Evolutionary conservation across 2,329 filamentous ascomycete species (phyloP).

Genomic region (Nigrospora osmanthi): DNA sequence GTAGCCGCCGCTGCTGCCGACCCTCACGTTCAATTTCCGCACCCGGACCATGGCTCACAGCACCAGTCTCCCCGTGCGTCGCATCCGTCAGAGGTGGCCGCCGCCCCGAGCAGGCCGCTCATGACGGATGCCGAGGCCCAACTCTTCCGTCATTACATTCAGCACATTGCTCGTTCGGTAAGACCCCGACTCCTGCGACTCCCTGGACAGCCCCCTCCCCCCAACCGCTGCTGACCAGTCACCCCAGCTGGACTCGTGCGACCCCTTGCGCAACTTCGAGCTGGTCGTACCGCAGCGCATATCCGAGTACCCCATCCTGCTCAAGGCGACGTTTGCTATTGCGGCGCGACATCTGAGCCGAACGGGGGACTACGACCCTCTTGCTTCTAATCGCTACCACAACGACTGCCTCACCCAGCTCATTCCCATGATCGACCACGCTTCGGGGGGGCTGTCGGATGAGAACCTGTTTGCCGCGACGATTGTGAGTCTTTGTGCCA

Average conservation of each 20-base stretch:
- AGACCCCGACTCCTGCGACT: constrained; percentile 2
- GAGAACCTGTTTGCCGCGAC: constrained; percentile 46
- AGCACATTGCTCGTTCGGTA: constrained; percentile 25
- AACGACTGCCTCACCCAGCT: constrained; percentile 42
- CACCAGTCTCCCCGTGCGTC: too few species aligned
- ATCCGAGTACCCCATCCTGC: constrained; percentile 38
- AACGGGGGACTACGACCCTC: constrained; percentile 36
- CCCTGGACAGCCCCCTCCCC: too few species aligned
- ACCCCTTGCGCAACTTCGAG: constrained; percentile 38
- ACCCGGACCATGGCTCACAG: too few species aligned
- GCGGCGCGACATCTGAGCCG: constrained; percentile 46
- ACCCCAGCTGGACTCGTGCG: constrained; percentile 21
- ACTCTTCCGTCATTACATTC: constrained; percentile 26
- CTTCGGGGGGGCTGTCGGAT: constrained; percentile 27
- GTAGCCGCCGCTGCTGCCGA: too few species aligned
- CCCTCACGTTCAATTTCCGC: too few species aligned
- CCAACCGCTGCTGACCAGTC: not conserved
- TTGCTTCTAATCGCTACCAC: constrained; percentile 44
- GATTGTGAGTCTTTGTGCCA: constrained; percentile 14
- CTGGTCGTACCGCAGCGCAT: constrained; percentile 45
- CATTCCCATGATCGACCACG: constrained; percentile 35
- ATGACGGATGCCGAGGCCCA: constrained; percentile 21
- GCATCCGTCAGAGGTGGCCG: too few species aligned
- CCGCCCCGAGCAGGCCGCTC: constrained; percentile 10
- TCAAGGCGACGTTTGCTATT: constrained; percentile 50